phyloP scores from a whole-genome alignment of 2,329 filamentous ascomycete species.

The Dichotomopilus funicola region DNA sequence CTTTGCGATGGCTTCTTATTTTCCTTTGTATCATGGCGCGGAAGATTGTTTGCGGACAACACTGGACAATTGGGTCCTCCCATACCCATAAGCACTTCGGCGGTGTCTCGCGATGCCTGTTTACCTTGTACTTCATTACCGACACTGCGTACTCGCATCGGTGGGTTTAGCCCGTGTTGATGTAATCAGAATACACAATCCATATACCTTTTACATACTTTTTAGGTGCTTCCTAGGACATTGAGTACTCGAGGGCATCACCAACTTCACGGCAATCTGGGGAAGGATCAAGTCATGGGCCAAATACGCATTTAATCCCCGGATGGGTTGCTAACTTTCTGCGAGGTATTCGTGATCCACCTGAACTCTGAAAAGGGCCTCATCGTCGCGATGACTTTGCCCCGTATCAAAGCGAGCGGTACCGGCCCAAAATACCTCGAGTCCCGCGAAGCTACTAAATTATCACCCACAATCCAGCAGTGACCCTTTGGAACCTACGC shows the following conservation, averaged over 20 bases:
- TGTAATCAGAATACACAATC: conserved; percentile 24
- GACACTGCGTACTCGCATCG: neutral
- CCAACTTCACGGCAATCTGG: too few species aligned
- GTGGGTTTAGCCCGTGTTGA: conserved; percentile 9
- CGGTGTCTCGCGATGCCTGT: conserved; percentile 4
- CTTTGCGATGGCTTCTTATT: conserved; percentile 3
- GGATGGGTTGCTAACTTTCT: conserved; percentile 1
- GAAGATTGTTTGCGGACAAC: conserved; percentile 10
- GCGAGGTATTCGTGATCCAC: conserved; percentile 40
- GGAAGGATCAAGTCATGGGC: too few species aligned
- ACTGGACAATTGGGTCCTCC: neutral
- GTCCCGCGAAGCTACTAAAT: conserved; percentile 75
- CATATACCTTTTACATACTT: conserved; percentile 14
- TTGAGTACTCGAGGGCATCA: too few species aligned
- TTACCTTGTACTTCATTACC: conserved; percentile 6
- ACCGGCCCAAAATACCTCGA: conserved; percentile 81
- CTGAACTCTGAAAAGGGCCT: conserved; percentile 46
- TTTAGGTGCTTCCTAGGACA: neutral
- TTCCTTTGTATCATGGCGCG: conserved; percentile 25
- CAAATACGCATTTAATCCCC: neutral
- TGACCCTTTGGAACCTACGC: conserved; percentile 78
- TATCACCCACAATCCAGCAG: conserved; percentile 87
- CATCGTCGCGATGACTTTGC: conserved; percentile 65
- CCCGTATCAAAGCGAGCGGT: conserved; percentile 74
- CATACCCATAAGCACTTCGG: neutral